Conservation (phyloP, 75 land plant genomes). For the Selaginella moellendorffii region DNA sequence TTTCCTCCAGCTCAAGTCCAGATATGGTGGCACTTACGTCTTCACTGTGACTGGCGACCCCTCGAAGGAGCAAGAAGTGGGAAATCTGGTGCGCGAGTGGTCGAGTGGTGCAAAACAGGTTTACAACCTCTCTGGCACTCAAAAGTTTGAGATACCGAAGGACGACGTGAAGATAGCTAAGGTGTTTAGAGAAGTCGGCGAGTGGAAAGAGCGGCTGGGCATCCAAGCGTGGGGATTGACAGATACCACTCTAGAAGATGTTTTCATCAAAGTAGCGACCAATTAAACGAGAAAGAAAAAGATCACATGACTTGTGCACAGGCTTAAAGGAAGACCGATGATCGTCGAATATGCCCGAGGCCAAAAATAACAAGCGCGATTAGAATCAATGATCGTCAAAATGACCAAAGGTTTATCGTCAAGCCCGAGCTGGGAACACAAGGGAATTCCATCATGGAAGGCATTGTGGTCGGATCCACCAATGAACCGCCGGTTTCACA, state of each 20-base stretch:
- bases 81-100: slow-evolving; percentile 31
- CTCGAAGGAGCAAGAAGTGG: slow-evolving; percentile 45
- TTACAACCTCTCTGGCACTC: slow-evolving; percentile 78
- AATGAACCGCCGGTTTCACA: too few species aligned
- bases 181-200: slow-evolving; percentile 54
- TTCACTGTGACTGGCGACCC: slow-evolving; percentile 68
- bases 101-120: slow-evolving; percentile 59
- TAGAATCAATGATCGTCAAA: too few species aligned
- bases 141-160: slow-evolving; percentile 88
- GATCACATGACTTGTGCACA: too few species aligned
- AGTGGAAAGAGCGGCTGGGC: slow-evolving; percentile 40
- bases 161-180: slow-evolving; percentile 48
- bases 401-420: too few species aligned
- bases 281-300: too few species aligned
- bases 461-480: too few species aligned
- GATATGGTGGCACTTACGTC: slow-evolving; percentile 78
- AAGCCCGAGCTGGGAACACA: too few species aligned
- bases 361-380: too few species aligned
- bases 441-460: too few species aligned
- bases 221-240: slow-evolving; percentile 92
- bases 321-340: too few species aligned
- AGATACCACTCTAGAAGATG: slow-evolving; percentile 91
- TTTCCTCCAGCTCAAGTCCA: slow-evolving; percentile 44
- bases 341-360: too few species aligned
- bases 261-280: slow-evolving; percentile 81